Evolutionary conservation across 208 protist species (phyloP), one percentile per base, ranked within the genome.

Genomic region (Trypanosoma brucei): DNA sequence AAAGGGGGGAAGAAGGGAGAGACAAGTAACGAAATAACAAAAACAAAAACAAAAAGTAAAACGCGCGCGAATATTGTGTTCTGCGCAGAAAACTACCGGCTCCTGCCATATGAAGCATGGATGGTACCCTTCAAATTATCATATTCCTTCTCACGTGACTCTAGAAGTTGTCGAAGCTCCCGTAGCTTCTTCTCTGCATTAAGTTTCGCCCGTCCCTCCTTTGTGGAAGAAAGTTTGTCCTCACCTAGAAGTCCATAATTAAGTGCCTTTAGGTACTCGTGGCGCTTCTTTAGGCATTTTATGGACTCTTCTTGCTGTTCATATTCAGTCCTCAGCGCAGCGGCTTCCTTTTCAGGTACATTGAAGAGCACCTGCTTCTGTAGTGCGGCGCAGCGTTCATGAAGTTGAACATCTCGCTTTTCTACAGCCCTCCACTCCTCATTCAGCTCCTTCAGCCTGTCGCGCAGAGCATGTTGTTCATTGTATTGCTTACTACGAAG

Each of bases 321-420:
- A 13, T 83, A 44, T 44, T 65, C 64, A 22, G 75, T 39, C 49
- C 40, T 64, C 39, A 92, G 62, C 3, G 56, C 39, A 4, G 65
- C 55, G 4, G 83, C 72, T 6, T 92, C 79, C 33, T 78, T 73
- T n/a, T 79, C 79, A 31, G 73, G 75, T 22, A 87, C 73, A 38
- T 72, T 78, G n/a, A 82, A 52, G 58, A 84, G 75, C 1, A 84
- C 37, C 68, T 83, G 75, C 31, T 78, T 72, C 58, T 89, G 80
- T 56, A 92, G 55, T 11, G 55, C 49, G 3, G 76, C 76, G 39
- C 62, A 83, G 46, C 79, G 80, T 48, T 84, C 63, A 62, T 89
- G 88, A 33, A 76, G 59, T 44, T 88, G 74, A 34, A 81, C 63
- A 70, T 92, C 82, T 46, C 69, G 59, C 56, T 72, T 80, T 59